Evolutionary conservation across 1,284 basidiomycete genomes (phyloP), one percentile per base, ranked within the genome.

Genomic region (Testicularia cyperi): DNA sequence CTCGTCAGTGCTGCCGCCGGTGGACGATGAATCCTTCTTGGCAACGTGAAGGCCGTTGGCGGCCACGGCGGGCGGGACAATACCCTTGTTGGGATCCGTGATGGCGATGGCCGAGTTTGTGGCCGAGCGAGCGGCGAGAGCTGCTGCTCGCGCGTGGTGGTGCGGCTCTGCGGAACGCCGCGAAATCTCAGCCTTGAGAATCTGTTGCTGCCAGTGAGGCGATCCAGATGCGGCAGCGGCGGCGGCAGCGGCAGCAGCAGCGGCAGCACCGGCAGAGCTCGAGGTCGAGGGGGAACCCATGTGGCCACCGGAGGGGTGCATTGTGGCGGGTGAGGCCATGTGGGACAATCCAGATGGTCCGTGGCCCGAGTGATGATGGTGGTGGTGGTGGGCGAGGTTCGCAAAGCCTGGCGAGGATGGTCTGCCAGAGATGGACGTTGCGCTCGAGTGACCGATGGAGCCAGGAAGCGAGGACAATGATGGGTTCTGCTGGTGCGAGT

Each of bases 81-180:
- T 68, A 61, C 74, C 72, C 70, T 79, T 54, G 78, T 80, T 71
- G 78, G 81, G 45, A 76, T 78, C 60, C 79, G 81, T 47, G 70
- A 70, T 70, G 9, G 80, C 77, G 20, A 78, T 69, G 7, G 78
- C 76, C 53, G 78, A 73, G 46, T 79, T 80, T 40, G 79, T 78
- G 24, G 78, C 78, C 43, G 80, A 80, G 25, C 82, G 75, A 6
- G 80, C 80, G 9, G 81, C 80, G 43, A 83, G 78, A 25, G 82
- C 81, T 13, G 82, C 81, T 16, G 82, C 80, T 19, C 82, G 74
- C 13, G 82, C 82, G 20, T 82, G 80, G 63, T 83, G 81, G 63
- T 83, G 82, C 0, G 82, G 80, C 13, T 81, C 78, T 7, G 78
- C 77, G 2, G 81, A 78, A 35, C 79, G 74, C 30, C 82, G 75